Percentiles rank a stretch among this genome's conserved stretches.
phyloP scores from a whole-genome alignment of 495 filamentous ascomycete species.

The Penicillium alfredii region DNA sequence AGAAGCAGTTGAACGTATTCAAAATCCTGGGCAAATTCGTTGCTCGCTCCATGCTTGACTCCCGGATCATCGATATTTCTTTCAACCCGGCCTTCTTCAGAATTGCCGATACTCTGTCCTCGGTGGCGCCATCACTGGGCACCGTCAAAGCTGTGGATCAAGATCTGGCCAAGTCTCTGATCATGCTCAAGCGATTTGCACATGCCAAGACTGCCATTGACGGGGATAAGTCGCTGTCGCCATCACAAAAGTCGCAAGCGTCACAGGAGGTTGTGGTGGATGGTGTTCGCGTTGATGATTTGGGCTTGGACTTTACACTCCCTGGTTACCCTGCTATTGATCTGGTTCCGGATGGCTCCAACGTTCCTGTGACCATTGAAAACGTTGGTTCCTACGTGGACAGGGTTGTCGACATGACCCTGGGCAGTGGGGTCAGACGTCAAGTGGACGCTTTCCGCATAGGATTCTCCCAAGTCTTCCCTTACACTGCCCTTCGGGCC shows the following conservation, averaged over 20 bases:
- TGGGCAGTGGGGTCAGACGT: constrained; percentile 77
- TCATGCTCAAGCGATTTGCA: constrained; percentile 82
- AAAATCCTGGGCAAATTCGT: constrained; percentile 97
- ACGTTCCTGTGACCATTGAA: constrained; percentile 73
- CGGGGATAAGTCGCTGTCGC: constrained; percentile 54
- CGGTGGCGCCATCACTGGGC: constrained; percentile 82
- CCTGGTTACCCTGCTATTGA: constrained; percentile 91
- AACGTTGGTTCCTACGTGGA: constrained; percentile 87
- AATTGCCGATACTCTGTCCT: constrained; percentile 66
- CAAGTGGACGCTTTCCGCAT: constrained; percentile 88
- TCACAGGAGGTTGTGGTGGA: constrained; percentile 64
- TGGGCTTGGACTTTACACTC: constrained; percentile 88
- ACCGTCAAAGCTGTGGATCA: constrained; percentile 86
- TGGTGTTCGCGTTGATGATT: constrained; percentile 72
- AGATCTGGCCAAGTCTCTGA: constrained; percentile 77
- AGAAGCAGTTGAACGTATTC: constrained; percentile 79
- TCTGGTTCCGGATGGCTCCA: constrained; percentile 65
- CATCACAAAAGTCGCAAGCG: constrained; percentile 63
- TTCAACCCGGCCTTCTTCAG: constrained; percentile 99
- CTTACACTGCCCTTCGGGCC: constrained; percentile 83
- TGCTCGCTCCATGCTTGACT: constrained; percentile 96
- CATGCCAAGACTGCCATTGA: constrained; percentile 76
- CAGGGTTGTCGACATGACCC: constrained; percentile 82
- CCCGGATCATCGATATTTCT: constrained; percentile 93
- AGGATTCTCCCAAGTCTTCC: constrained; percentile 96